Conservation (phyloP, 768 basidiomycete species). For the Coprinellus aureogranulatus region DNA sequence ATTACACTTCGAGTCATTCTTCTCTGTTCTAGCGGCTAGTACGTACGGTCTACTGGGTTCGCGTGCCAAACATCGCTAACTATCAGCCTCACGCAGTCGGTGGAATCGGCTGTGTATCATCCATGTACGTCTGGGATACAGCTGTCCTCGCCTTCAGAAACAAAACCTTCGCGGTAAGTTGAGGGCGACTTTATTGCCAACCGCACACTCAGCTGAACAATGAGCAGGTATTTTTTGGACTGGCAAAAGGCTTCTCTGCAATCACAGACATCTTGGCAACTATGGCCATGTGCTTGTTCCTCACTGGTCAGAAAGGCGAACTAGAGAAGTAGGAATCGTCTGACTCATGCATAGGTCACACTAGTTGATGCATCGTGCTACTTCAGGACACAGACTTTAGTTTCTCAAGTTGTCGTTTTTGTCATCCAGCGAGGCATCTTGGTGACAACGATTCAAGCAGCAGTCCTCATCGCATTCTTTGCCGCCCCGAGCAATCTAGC, state of each 20-base stretch:
- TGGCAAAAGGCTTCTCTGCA: slow-evolving; percentile 45
- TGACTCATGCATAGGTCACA: background rate
- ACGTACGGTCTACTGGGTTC: background rate
- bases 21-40: slow-evolving; percentile 31
- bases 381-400: slow-evolving; percentile 37
- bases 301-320: slow-evolving; percentile 36
- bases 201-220: too few species aligned
- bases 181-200: too few species aligned
- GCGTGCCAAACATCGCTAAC: background rate
- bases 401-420: slow-evolving; percentile 38
- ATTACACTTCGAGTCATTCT: slow-evolving; percentile 16
- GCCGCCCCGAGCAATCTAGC: slow-evolving; percentile 32
- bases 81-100: background rate
- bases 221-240: slow-evolving; percentile 39
- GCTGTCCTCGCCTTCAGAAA: slow-evolving; percentile 31
- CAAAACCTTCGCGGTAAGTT: slow-evolving; percentile 24
- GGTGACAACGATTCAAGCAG: slow-evolving; percentile 41
- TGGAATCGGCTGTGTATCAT: slow-evolving; percentile 24
- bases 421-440: slow-evolving; percentile 42
- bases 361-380: background rate
- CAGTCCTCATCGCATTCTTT: slow-evolving; percentile 41
- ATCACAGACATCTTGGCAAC: slow-evolving; percentile 44
- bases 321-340: slow-evolving; percentile 28
- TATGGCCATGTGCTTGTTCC: slow-evolving; percentile 40
- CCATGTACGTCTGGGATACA: slow-evolving; percentile 33